These are phyloP conservation scores for Fusarium pseudoanthophilum DNA, from an alignment of 2,329 filamentous ascomycete genomes.

Conservation along the genomic window DNA sequence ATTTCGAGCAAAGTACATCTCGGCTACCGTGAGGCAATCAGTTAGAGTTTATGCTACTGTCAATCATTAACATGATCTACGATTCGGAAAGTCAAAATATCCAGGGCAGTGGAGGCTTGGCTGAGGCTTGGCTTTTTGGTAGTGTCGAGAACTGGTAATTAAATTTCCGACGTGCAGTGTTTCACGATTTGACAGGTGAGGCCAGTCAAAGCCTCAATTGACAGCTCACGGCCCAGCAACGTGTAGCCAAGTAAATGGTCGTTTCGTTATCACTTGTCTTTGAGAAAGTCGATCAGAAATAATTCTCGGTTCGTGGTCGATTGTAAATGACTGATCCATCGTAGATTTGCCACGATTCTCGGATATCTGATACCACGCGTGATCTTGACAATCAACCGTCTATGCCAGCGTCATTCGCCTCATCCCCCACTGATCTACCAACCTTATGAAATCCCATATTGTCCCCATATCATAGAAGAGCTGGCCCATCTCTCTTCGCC, in stretches of 20 bases:
- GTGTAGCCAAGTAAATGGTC: background rate
- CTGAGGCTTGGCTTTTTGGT: background rate
- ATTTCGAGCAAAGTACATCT: slow-evolving; percentile 3
- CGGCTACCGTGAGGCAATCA: background rate
- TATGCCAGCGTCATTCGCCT: background rate
- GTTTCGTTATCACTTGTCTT: too few species aligned
- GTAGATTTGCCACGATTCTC: background rate
- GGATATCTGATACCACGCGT: background rate
- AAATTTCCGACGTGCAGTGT: background rate
- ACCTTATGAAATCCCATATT: background rate
- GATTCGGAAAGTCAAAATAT: background rate
- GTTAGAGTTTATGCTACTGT: background rate
- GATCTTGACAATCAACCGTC: background rate
- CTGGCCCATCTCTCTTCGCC: background rate
- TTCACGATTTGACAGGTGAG: background rate
- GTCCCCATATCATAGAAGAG: background rate
- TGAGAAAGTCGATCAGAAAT: background rate
- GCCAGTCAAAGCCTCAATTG: slow-evolving; percentile 7
- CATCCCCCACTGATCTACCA: slow-evolving; percentile 10
- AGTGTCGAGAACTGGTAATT: background rate
- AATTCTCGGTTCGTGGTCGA: background rate
- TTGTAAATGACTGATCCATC: background rate
- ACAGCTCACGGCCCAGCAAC: background rate
- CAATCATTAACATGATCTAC: background rate
- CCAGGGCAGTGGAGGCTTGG: background rate